phyloP scores from a whole-genome alignment of 352 stramenopile genomes.

The Phytophthora colocasiae region DNA sequence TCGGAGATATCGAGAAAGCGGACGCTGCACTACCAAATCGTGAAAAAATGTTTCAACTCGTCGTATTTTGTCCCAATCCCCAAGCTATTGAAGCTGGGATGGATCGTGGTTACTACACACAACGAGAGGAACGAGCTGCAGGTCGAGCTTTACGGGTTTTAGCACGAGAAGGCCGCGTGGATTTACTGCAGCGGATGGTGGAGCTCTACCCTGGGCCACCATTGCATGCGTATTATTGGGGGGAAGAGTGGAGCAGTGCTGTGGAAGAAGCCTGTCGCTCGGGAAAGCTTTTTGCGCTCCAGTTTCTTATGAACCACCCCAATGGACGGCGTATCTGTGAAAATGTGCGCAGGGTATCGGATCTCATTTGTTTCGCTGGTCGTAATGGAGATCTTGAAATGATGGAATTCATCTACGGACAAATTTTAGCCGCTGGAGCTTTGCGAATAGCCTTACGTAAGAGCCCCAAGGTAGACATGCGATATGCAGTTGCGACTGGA shows the following conservation, averaged over 20 bases:
- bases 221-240: background rate
- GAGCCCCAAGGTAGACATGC: background rate
- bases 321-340: background rate
- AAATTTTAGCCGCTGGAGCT: background rate
- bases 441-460: background rate
- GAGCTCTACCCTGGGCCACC: background rate
- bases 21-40: background rate
- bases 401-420: background rate
- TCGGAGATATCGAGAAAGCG: background rate
- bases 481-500: background rate
- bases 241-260: background rate
- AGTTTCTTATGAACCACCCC: background rate
- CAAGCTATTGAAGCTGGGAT: background rate
- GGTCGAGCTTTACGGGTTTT: background rate
- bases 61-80: background rate
- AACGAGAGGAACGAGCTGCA: background rate
- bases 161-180: background rate
- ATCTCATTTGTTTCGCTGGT: background rate
- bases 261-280: background rate
- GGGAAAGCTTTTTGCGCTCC: background rate
- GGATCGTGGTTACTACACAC: background rate
- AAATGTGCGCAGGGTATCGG: background rate
- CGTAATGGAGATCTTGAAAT: background rate
- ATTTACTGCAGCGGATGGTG: slow-evolving; percentile 1
- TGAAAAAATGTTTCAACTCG: background rate